Base-by-base conservation (phyloP, 2,329 filamentous ascomycete species). In the Conoideocrella luteorostrata region DNA sequence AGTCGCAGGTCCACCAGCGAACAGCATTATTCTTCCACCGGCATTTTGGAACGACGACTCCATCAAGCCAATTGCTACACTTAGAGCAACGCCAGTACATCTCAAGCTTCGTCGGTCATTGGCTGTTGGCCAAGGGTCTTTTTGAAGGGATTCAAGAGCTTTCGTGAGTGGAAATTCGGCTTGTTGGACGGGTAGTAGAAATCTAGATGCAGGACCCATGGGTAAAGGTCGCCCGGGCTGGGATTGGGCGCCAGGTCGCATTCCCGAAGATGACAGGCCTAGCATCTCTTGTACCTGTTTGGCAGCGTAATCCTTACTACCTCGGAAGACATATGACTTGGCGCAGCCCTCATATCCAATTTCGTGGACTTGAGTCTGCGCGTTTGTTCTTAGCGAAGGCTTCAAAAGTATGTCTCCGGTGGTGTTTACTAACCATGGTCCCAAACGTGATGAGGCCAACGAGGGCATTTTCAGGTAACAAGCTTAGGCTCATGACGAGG, bases 201-300 rank as follows among this genome's bases (percentile, higher is more conserved):
- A 98, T 51, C 93, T 80, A 22, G 90, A 82, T 36, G 89, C 87
- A 40, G 90, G 84, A 33, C 88, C 87, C 65, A 87, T 82, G 10
- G 85, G 79, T 54, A 85, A 77, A 32, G 84, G 80, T 39, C 88
- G 81, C 50, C 88, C 87, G 37, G 86, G 83, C 56, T 85, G 82
- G 50, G 81, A 79, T 51, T 82, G 82, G 66, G 86, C 80, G 43
- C 80, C 81, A 20, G 89, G 88, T 52, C 93, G 82, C 50, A 88
- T 65, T 28, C 81, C 80, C 20, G 86, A 74, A 17, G 84, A 78
- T 38, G 83, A 74, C 43, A 96, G 75, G 22, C 90, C 93, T 40
- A 98, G 82, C 93, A 98, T 98, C 61, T 98, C 93, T 66, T 97
- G 91, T n/a, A 98, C 89, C 63, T 97, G 90, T 70, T 97, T 97